Evolutionary conservation across 306 rosid species (phyloP), one percentile per base, ranked within the genome.

Genomic region (Alnus glutinosa): DNA sequence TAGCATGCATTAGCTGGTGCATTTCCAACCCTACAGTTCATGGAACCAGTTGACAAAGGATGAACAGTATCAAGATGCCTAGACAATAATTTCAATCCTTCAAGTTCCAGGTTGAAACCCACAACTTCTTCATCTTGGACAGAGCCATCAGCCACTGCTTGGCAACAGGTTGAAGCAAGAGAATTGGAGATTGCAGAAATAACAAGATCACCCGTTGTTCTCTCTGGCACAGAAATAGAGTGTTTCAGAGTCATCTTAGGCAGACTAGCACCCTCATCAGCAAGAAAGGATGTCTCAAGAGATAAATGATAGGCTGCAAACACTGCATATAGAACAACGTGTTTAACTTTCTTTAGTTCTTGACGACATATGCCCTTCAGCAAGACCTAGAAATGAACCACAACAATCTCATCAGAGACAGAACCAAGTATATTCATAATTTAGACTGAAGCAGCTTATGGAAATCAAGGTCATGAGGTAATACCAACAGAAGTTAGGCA

Each of bases 261-360:
- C 37, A 96, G 90, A 69, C 97, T 87, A 80, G 98, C 99, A 86
- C 99, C 99, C 86, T 96, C 99, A 64, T 96, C 99, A 30, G 90
- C 99, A 75, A 96, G 98, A 80, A 96, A 96, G 54, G 99, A 96
- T 73, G 98, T 96, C 87, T 96, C 94, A 55, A 93, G 97, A 64
- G 99, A 96, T 81, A 96, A 93, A 83, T 96, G 99, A 88, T 96
- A 93, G 55, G 96, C 99, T 36, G 99, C 99, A 85, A 96, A 96
- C 68, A 96, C 85, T 73, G 98, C 96, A 90, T 84, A 93, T 80
- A 93, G 96, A 81, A 91, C 85, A 46, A 91, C 98, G 85, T 85
- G 88, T 75, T 96, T 96, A 80, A 96, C 87, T 90, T 92, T 96
- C 92, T 93, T 93, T n/a, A 96, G 92, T 77, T 93, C 96, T 47